A percentile compares a stretch with the other conserved stretches of the same genome.
Conservation (phyloP, 2,329 filamentous ascomycete genomes). For the Fusarium sp. region DNA sequence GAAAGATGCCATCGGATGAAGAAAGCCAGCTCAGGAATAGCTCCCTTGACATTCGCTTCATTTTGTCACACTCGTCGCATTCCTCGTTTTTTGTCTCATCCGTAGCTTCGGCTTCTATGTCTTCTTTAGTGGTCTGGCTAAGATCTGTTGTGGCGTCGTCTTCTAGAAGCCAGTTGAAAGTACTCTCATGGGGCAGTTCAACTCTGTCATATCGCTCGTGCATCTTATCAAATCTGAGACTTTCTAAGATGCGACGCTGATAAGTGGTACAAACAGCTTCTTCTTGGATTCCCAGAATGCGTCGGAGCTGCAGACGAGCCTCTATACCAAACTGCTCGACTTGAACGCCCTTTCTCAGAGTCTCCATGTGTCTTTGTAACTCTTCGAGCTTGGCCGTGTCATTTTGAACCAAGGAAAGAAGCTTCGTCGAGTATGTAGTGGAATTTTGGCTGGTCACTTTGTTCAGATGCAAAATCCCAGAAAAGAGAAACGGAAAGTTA, state of each 20-base stretch:
- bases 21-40: neutral
- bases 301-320: neutral
- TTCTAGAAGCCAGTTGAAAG: conserved; percentile 6
- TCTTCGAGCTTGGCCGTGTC: neutral
- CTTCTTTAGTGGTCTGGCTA: too few relatives aligned
- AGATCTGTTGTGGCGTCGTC: neutral
- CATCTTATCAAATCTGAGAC: neutral
- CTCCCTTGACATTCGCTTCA: neutral
- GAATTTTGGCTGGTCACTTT: neutral
- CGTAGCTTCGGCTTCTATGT: too few relatives aligned
- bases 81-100: neutral
- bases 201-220: neutral
- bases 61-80: neutral
- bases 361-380: neutral
- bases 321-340: neutral
- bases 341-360: neutral
- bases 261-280: conserved; percentile 1
- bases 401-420: neutral
- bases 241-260: neutral
- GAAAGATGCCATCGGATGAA: neutral
- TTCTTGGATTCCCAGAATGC: neutral
- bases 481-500: too few relatives aligned
- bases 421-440: neutral
- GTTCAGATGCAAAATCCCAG: neutral
- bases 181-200: neutral